Conservation (phyloP, 2,329 filamentous ascomycete genomes). For the Microcyclospora pomicola region DNA sequence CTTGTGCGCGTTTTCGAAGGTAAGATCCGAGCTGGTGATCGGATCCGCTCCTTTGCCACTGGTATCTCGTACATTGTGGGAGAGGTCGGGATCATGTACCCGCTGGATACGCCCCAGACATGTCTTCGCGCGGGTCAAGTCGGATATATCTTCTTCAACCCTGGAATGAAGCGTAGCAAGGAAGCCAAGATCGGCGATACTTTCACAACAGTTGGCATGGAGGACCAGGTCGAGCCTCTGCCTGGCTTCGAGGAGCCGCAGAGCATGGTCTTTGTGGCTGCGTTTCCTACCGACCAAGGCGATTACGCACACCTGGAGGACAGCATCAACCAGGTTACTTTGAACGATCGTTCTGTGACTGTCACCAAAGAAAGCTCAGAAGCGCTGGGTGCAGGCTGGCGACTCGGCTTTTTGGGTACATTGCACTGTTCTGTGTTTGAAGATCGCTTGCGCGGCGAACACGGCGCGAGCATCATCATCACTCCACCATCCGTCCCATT, state of each 20-base stretch:
- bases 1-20: constrained; percentile 88
- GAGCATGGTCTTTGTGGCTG: constrained; percentile 96
- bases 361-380: constrained; percentile 90
- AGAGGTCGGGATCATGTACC: constrained; percentile 94
- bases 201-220: constrained; percentile 67
- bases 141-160: constrained; percentile 93
- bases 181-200: constrained; percentile 96
- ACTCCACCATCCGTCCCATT: constrained; percentile 92
- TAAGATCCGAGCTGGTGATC: constrained; percentile 65
- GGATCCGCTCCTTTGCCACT: constrained; percentile 77
- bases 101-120: constrained; percentile 67
- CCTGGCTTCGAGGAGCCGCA: constrained; percentile 95
- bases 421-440: constrained; percentile 98
- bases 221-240: constrained; percentile 63
- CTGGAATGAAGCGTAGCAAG: constrained; percentile 92
- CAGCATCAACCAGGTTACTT: constrained; percentile 81
- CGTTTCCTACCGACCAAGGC: constrained; percentile 82
- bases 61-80: constrained; percentile 83
- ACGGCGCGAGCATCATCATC: constrained; percentile 89
- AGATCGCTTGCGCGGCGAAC: constrained; percentile 84
- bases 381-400: constrained; percentile 84
- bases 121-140: constrained; percentile 81
- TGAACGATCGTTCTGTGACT: constrained; percentile 92
- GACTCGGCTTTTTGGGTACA: constrained; percentile 88
- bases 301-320: constrained; percentile 81